Evolutionary conservation across 2,329 filamentous ascomycete species (phyloP).

Genomic region (Cucurbitaria berberidis): DNA sequence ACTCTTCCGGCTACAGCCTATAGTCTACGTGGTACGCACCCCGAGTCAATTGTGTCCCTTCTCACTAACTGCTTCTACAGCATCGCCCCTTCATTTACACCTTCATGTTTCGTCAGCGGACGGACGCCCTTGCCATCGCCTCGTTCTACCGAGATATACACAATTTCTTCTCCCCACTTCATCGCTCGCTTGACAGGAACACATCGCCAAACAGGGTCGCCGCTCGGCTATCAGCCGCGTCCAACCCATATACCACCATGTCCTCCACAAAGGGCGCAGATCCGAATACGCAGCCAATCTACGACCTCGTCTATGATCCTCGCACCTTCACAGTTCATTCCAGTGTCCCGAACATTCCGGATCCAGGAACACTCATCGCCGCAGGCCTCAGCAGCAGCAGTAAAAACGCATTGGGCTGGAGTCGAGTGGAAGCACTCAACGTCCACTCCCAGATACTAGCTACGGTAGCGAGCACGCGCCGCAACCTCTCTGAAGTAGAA

Average conservation of each 20-base stretch:
- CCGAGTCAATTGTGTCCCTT: neutral
- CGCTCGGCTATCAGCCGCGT: slow-evolving; percentile 49
- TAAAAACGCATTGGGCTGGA: slow-evolving; percentile 47
- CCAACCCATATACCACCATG: slow-evolving; percentile 44
- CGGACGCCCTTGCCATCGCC: slow-evolving; percentile 58
- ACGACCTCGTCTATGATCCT: slow-evolving; percentile 67
- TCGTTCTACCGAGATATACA: slow-evolving; percentile 59
- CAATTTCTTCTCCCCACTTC: slow-evolving; percentile 57
- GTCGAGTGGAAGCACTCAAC: slow-evolving; percentile 65
- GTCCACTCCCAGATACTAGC: slow-evolving; percentile 66
- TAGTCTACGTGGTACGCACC: slow-evolving; percentile 68
- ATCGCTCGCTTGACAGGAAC: slow-evolving; percentile 52
- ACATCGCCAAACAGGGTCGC: slow-evolving; percentile 52
- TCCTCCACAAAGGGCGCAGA: slow-evolving; percentile 39
- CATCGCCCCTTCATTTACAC: slow-evolving; percentile 77
- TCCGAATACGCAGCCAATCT: slow-evolving; percentile 55
- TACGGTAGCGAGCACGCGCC: slow-evolving; percentile 60
- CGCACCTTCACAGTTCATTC: slow-evolving; percentile 63
- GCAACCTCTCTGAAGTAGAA: slow-evolving; percentile 57
- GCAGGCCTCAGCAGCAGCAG: slow-evolving; percentile 42
- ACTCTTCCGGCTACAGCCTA: slow-evolving; percentile 62
- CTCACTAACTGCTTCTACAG: slow-evolving; percentile 22
- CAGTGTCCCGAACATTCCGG: slow-evolving; percentile 68
- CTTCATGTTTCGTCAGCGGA: slow-evolving; percentile 71
- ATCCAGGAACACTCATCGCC: slow-evolving; percentile 54